A percentile compares a stretch with the other conserved stretches of the same genome.
Conservation (phyloP, 306 rosid genomes). For the Quillaja saponaria region DNA sequence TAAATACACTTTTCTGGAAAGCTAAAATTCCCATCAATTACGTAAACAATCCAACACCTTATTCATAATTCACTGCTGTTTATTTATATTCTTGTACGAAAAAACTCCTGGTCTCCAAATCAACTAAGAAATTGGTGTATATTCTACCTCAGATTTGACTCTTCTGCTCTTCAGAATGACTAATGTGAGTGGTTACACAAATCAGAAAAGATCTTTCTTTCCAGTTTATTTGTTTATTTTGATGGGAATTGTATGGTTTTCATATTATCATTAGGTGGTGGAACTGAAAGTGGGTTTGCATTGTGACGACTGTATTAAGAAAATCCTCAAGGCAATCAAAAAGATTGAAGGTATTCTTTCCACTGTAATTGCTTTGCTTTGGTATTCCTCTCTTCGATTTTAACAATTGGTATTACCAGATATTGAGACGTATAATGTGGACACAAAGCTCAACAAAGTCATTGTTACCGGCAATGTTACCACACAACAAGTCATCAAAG, state of each 20-base stretch:
- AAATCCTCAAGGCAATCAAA: slow-evolving; percentile 82
- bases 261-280: slow-evolving; percentile 52
- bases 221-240: not conserved
- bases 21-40: slow-evolving; percentile 9
- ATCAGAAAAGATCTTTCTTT: no score
- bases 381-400: not conserved
- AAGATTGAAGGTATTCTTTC: slow-evolving; percentile 62
- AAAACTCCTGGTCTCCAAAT: not conserved
- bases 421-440: slow-evolving; percentile 75
- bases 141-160: not conserved
- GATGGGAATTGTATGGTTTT: not conserved
- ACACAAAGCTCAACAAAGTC: slow-evolving; percentile 66
- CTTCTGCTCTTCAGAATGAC: slow-evolving; percentile 38
- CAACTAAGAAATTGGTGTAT: not conserved
- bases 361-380: not conserved
- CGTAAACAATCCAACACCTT: not conserved
- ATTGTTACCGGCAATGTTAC: slow-evolving; percentile 76
- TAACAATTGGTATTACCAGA: slow-evolving; percentile 34
- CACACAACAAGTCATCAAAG: slow-evolving; percentile 60
- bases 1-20: slow-evolving; percentile 29
- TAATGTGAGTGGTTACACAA: slow-evolving; percentile 41
- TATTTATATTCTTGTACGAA: not conserved
- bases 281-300: slow-evolving; percentile 86
- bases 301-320: slow-evolving; percentile 85
- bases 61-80: not conserved